Evolutionary conservation across 495 filamentous ascomycete genomes (phyloP).

Genomic region (Talaromyces wortmannii): DNA sequence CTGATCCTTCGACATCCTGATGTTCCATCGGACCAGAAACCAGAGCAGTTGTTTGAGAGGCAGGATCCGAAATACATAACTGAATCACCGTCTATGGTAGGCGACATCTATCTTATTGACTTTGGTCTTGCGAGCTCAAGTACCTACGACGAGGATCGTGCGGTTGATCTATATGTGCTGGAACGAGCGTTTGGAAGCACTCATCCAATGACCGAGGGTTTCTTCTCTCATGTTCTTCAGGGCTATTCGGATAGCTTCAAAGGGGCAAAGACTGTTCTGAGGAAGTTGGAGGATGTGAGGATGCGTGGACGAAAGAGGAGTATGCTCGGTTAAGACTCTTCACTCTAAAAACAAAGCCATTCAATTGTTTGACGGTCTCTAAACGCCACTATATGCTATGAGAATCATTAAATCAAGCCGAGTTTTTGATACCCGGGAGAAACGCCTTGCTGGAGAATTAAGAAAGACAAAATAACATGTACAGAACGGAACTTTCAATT

Average conservation of each 20-base stretch:
- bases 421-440: not conserved
- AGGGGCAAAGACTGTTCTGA: conserved; percentile 55
- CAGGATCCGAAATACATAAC: not conserved
- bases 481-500: not conserved
- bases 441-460: conserved; percentile 26
- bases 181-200: conserved; percentile 95
- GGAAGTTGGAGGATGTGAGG: conserved; percentile 85
- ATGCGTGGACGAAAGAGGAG: conserved; percentile 95
- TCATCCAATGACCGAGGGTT: conserved; percentile 75
- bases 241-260: conserved; percentile 56
- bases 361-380: not conserved
- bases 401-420: not conserved
- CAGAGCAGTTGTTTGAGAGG: not conserved
- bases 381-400: not conserved
- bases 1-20: conserved; percentile 62
- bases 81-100: conserved; percentile 35
- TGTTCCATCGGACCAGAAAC: not conserved
- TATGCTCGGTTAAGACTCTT: conserved; percentile 68
- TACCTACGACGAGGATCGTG: conserved; percentile 83
- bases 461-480: conserved; percentile 3
- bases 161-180: conserved; percentile 94
- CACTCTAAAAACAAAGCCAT: not conserved
- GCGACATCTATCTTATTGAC: conserved; percentile 87
- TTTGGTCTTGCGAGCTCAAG: conserved; percentile 86
- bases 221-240: conserved; percentile 60